Conservation (phyloP, 1,139 yeast species). For the Pichia sp. region DNA sequence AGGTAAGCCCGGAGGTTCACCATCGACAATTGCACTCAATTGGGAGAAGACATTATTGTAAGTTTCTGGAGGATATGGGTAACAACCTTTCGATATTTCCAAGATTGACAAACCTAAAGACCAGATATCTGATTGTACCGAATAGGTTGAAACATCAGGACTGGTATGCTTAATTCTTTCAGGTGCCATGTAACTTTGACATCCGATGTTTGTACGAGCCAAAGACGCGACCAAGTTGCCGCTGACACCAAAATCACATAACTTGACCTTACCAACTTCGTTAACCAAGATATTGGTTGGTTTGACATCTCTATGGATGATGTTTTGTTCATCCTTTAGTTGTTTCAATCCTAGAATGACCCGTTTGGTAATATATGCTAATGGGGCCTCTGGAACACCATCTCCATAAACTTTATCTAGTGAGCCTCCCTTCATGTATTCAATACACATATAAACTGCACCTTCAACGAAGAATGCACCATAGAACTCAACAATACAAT, state of each 20-base stretch:
- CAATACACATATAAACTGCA: slow-evolving; percentile 98
- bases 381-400: slow-evolving; percentile 68
- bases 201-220: slow-evolving; percentile 95
- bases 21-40: slow-evolving; percentile 92
- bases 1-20: slow-evolving; percentile 82
- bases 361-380: slow-evolving; percentile 77
- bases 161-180: slow-evolving; percentile 73
- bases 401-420: slow-evolving; percentile 77
- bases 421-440: slow-evolving; percentile 97
- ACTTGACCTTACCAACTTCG: slow-evolving; percentile 77
- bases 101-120: slow-evolving; percentile 84
- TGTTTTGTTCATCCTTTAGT: slow-evolving; percentile 82
- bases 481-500: slow-evolving; percentile 88
- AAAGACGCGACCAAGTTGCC: slow-evolving; percentile 94
- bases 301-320: slow-evolving; percentile 94
- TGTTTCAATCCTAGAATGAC: slow-evolving; percentile 81
- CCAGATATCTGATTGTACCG: slow-evolving; percentile 97
- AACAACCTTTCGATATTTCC: slow-evolving; percentile 85
- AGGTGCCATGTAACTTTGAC: slow-evolving; percentile 99
- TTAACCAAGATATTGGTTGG: slow-evolving; percentile 90
- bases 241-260: slow-evolving; percentile 95
- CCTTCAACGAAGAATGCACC: slow-evolving; percentile 98
- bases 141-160: slow-evolving; percentile 73
- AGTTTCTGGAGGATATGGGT: slow-evolving; percentile 95
- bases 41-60: slow-evolving; percentile 87